Percentiles rank a stretch among this genome's conserved stretches.
phyloP scores from a whole-genome alignment of 2,329 filamentous ascomycete species.

The Shiraia bambusicola region DNA sequence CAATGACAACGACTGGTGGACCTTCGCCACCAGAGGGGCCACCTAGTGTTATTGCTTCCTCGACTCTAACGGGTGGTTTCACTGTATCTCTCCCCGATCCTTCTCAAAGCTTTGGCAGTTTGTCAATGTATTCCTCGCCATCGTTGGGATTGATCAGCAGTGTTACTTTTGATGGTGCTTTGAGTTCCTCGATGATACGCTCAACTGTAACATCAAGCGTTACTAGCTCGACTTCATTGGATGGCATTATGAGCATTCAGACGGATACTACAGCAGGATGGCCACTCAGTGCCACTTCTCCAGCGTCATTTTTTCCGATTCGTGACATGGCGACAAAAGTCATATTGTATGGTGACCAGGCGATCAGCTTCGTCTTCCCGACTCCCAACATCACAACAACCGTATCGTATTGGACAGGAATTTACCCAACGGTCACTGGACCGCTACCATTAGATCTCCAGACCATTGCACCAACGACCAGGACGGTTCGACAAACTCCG shows the following conservation, averaged over 20 bases:
- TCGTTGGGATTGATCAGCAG: background rate
- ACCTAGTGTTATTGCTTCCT: too few relatives aligned
- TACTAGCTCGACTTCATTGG: background rate
- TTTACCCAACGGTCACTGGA: slow-evolving; percentile 30
- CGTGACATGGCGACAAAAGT: slow-evolving; percentile 25
- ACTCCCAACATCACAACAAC: slow-evolving; percentile 32
- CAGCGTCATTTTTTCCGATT: slow-evolving; percentile 2
- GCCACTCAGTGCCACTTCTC: background rate
- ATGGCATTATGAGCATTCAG: background rate
- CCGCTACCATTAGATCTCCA: slow-evolving; percentile 26
- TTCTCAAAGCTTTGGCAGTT: background rate
- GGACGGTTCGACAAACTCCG: slow-evolving; percentile 22
- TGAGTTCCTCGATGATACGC: too few relatives aligned
- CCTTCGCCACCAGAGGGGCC: too few relatives aligned
- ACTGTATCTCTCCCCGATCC: background rate
- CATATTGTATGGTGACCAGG: slow-evolving; percentile 25
- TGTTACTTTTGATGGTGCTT: too few relatives aligned
- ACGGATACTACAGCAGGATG: background rate
- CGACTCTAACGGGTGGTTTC: too few relatives aligned
- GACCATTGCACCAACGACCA: slow-evolving; percentile 23
- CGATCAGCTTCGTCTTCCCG: slow-evolving; percentile 33
- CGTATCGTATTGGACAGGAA: slow-evolving; percentile 37
- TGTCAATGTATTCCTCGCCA: too few relatives aligned
- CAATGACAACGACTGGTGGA: background rate
- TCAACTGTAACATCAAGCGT: too few relatives aligned